Conservation (phyloP, 2,329 filamentous ascomycete species). For the Calonectria honghensis region DNA sequence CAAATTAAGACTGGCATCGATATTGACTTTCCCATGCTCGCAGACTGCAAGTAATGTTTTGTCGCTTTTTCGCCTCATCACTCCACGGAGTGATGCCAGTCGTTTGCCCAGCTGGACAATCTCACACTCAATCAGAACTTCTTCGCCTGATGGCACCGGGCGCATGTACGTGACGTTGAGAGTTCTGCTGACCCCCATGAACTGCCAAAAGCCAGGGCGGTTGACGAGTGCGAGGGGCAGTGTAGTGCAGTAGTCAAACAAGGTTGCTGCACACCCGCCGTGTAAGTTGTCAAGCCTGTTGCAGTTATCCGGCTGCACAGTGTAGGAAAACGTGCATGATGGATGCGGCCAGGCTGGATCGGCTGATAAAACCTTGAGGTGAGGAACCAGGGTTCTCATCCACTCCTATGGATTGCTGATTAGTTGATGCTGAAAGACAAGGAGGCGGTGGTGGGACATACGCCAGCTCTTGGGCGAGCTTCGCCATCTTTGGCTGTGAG, state of each 20-base stretch:
- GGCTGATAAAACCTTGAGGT: slow-evolving; percentile 62
- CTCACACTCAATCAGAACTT: slow-evolving; percentile 73
- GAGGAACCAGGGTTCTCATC: slow-evolving; percentile 64
- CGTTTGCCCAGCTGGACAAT: slow-evolving; percentile 74
- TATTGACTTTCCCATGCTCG: slow-evolving; percentile 80
- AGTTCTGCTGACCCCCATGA: slow-evolving; percentile 78
- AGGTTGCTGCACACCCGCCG: slow-evolving; percentile 77
- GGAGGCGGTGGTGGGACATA: slow-evolving; percentile 45
- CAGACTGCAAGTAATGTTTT: slow-evolving; percentile 73
- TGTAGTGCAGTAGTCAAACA: slow-evolving; percentile 81
- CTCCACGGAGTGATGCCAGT: slow-evolving; percentile 71
- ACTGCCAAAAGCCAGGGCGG: slow-evolving; percentile 76
- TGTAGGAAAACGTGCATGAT: slow-evolving; percentile 67
- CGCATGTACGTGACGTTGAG: slow-evolving; percentile 81
- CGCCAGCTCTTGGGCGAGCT: slow-evolving; percentile 57
- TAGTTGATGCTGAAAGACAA: neutral
- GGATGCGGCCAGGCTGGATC: slow-evolving; percentile 60
- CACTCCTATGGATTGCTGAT: slow-evolving; percentile 62
- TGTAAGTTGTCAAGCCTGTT: slow-evolving; percentile 75
- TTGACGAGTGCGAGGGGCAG: slow-evolving; percentile 74
- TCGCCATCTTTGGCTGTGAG: slow-evolving; percentile 54
- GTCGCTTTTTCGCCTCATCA: slow-evolving; percentile 72
- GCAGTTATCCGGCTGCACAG: slow-evolving; percentile 69
- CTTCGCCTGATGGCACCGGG: slow-evolving; percentile 72
- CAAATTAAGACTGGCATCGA: slow-evolving; percentile 66